Evolutionary conservation across 768 basidiomycete genomes (phyloP).

Genomic region (Astraeus odoratus): DNA sequence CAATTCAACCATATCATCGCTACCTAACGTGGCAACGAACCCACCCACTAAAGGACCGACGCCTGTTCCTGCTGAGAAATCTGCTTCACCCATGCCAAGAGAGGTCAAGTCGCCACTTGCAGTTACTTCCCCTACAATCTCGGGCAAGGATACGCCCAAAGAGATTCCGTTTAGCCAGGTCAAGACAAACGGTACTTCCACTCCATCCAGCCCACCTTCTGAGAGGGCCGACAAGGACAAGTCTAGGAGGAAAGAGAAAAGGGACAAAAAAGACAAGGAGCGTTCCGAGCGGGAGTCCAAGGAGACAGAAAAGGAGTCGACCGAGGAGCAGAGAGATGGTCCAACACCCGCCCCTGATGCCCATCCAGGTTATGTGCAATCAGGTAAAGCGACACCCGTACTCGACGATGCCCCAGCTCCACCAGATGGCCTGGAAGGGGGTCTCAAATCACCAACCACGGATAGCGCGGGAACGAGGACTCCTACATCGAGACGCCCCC

Average conservation of each 20-base stretch:
- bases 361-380: slow-evolving; percentile 21
- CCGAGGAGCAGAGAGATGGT: slow-evolving; percentile 24
- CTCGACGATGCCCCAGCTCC: slow-evolving; percentile 20
- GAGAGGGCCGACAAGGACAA: slow-evolving; percentile 54
- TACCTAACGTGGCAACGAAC: slow-evolving; percentile 35
- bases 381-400: slow-evolving; percentile 35
- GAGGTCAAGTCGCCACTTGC: slow-evolving; percentile 30
- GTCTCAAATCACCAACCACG: slow-evolving; percentile 48
- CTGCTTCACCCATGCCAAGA: slow-evolving; percentile 24
- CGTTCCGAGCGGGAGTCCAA: slow-evolving; percentile 36
- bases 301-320: slow-evolving; percentile 27
- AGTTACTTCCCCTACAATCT: slow-evolving; percentile 29
- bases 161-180: slow-evolving; percentile 30
- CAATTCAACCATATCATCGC: slow-evolving; percentile 45
- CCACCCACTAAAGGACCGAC: slow-evolving; percentile 28
- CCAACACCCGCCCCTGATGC: slow-evolving; percentile 21
- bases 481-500: slow-evolving; percentile 56
- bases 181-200: slow-evolving; percentile 27
- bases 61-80: slow-evolving; percentile 30
- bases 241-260: slow-evolving; percentile 55
- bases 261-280: slow-evolving; percentile 54
- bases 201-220: slow-evolving; percentile 19
- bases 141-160: slow-evolving; percentile 20
- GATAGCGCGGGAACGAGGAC: slow-evolving; percentile 63
- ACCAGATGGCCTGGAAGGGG: slow-evolving; percentile 23